Evolutionary conservation across 495 filamentous ascomycete genomes (phyloP).

Genomic region (Xylaria telfairii): DNA sequence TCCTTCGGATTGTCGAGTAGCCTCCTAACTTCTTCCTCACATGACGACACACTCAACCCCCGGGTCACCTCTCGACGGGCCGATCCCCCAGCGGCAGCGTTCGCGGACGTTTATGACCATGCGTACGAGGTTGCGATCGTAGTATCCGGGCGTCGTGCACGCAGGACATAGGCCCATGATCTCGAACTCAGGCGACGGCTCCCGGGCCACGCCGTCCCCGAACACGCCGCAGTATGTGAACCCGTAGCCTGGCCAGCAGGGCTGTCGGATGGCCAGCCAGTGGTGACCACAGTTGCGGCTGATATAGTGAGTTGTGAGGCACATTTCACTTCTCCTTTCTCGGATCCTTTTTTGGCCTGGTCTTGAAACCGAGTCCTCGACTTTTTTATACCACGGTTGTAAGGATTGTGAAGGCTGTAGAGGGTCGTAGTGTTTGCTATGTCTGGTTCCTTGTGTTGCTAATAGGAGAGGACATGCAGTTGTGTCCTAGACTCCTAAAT

Average conservation of each 20-base stretch:
- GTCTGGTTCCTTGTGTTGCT: not conserved
- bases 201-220: conserved; percentile 35
- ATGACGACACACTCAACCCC: conserved; percentile 48
- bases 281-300: conserved; percentile 46
- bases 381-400: not conserved
- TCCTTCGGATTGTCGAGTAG: not conserved
- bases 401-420: not conserved
- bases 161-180: conserved; percentile 31
- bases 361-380: not conserved
- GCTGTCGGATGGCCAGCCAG: conserved; percentile 43
- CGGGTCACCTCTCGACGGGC: conserved; percentile 42
- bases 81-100: conserved; percentile 45
- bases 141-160: conserved; percentile 34
- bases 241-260: conserved; percentile 45
- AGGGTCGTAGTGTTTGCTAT: no score
- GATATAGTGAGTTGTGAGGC: conserved; percentile 37
- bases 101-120: conserved; percentile 39
- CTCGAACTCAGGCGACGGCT: conserved; percentile 27
- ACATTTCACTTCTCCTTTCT: conserved; percentile 27
- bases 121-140: conserved; percentile 46
- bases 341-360: not conserved
- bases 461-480: not conserved
- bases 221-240: conserved; percentile 46
- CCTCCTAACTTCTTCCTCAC: conserved; percentile 31
- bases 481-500: not conserved